phyloP scores from a whole-genome alignment of 768 basidiomycete species.

The Macrolepiota fuliginosa region DNA sequence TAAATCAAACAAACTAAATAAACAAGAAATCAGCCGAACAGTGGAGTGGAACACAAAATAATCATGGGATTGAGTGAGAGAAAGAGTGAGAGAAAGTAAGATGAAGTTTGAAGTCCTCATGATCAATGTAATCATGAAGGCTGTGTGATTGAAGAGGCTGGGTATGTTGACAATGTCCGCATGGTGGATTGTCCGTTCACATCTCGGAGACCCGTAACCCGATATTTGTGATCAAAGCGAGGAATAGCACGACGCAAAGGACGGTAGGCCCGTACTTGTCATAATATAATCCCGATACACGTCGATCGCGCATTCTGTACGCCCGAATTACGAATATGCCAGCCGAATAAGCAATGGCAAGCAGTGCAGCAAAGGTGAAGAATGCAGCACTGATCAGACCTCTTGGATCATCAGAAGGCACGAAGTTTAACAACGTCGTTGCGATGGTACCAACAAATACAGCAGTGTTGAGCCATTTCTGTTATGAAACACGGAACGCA shows the following conservation, averaged over 20 bases:
- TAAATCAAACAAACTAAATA: not conserved
- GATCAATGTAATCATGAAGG: conserved; percentile 9
- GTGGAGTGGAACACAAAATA: too few relatives aligned
- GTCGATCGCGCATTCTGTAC: conserved; percentile 59
- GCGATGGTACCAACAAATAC: conserved; percentile 89
- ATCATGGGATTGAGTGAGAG: not conserved
- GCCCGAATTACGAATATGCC: conserved; percentile 79
- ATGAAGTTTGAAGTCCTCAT: not conserved
- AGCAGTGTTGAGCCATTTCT: conserved; percentile 90
- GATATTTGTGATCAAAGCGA: conserved; percentile 74
- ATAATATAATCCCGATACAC: conserved; percentile 82
- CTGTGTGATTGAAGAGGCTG: not conserved
- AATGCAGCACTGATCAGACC: conserved; percentile 85
- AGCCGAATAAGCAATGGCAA: conserved; percentile 86
- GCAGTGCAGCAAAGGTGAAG: conserved; percentile 88
- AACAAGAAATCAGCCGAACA: not conserved
- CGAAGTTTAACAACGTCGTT: conserved; percentile 86
- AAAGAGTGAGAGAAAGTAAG: not conserved
- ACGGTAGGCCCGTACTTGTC: conserved; percentile 86
- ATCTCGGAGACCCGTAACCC: conserved; percentile 64
- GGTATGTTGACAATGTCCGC: too few relatives aligned
- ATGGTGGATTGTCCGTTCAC: conserved; percentile 19
- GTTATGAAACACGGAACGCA: conserved; percentile 6
- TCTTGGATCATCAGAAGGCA: conserved; percentile 62
- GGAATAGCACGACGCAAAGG: conserved; percentile 66